A percentile compares a stretch with the other conserved stretches of the same genome.
These are phyloP conservation scores for Sutorius eximius DNA, from an alignment of 1,284 basidiomycete genomes.

Conservation along the genomic window DNA sequence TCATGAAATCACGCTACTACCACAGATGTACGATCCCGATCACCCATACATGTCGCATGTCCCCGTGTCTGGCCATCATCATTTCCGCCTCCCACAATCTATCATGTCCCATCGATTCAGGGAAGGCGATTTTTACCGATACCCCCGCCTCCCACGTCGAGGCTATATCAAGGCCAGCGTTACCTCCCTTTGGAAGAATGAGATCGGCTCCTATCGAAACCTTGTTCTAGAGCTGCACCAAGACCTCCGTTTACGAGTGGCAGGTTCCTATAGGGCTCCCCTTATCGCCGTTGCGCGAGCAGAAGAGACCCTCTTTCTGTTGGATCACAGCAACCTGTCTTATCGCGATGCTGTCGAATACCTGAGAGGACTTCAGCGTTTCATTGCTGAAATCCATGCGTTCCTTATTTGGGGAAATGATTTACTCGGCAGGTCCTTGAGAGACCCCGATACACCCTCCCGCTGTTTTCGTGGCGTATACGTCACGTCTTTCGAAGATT, in stretches of 20 bases:
- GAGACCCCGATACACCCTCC: neutral
- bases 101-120: neutral
- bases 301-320: neutral
- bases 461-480: neutral
- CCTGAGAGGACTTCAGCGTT: neutral
- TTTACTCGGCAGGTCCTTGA: neutral
- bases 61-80: neutral
- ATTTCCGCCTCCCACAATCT: neutral
- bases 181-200: neutral
- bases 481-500: neutral
- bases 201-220: neutral
- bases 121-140: slow-evolving; percentile 7
- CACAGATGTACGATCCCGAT: neutral
- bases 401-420: slow-evolving; percentile 4
- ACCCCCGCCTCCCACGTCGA: neutral
- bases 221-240: neutral
- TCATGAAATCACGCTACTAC: slow-evolving; percentile 1
- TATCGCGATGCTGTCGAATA: slow-evolving; percentile 9
- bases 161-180: slow-evolving; percentile 3
- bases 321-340: neutral
- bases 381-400: slow-evolving; percentile 3
- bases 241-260: neutral
- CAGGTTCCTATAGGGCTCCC: neutral
- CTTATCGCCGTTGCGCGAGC: neutral
- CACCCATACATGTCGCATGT: slow-evolving; percentile 1